phyloP scores from a whole-genome alignment of 73 alveolate genomes.

The Diophrys appendiculata region DNA sequence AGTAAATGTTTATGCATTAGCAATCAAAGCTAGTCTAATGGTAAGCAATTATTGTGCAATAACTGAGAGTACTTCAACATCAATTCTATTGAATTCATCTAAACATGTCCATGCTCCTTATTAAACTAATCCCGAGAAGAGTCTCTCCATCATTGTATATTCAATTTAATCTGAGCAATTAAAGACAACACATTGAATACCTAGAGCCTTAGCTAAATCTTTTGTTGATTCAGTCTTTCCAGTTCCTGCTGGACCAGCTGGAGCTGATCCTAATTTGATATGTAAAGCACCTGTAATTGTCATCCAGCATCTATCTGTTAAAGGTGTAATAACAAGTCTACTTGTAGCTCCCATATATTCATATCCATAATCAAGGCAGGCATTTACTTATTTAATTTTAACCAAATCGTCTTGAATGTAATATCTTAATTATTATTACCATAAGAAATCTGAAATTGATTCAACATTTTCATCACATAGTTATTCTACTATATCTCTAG shows the following conservation, averaged over 20 bases:
- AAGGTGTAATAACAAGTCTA: constrained; percentile 94
- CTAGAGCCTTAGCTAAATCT: constrained; percentile 98
- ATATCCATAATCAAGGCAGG: constrained; percentile 88
- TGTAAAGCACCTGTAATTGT: constrained; percentile 96
- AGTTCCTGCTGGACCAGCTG: constrained; percentile 99
- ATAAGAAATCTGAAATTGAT: constrained; percentile 64
- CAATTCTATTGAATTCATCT: constrained; percentile 97
- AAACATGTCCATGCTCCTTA: constrained; percentile 98
- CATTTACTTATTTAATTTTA: constrained; percentile 73
- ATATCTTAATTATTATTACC: constrained; percentile 87
- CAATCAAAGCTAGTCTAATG: constrained; percentile 84
- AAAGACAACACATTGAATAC: constrained; percentile 98
- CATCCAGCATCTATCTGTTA: constrained; percentile 95
- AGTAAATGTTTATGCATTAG: constrained; percentile 70
- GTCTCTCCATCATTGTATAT: constrained; percentile 90
- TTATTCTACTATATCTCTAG: constrained; percentile 73
- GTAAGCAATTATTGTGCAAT: constrained; percentile 88
- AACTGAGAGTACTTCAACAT: constrained; percentile 87
- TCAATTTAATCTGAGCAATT: constrained; percentile 98
- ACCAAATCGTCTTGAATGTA: constrained; percentile 82
- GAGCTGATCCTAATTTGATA: constrained; percentile 97
- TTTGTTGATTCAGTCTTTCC: constrained; percentile 99
- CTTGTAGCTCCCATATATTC: constrained; percentile 96
- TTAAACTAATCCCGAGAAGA: constrained; percentile 93
- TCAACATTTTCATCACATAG: constrained; percentile 46